These are phyloP conservation scores for Spiraea crenata DNA, from an alignment of 331 rosid genomes.

Conservation along the genomic window DNA sequence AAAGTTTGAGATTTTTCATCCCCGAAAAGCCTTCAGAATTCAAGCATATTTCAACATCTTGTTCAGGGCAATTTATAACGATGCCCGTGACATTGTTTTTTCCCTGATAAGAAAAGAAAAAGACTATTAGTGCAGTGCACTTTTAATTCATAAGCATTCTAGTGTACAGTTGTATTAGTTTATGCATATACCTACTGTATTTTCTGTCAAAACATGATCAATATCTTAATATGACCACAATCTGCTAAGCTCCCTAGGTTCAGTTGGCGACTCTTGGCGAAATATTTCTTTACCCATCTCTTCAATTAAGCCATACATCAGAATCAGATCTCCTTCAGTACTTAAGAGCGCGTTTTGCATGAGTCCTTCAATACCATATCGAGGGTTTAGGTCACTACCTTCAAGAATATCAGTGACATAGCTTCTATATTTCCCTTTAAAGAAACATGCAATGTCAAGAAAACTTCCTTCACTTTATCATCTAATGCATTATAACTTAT, in stretches of 20 bases:
- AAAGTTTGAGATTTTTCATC: slow-evolving; percentile 11
- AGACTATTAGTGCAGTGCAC: no score
- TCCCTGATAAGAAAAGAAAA: not conserved
- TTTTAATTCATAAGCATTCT: no score
- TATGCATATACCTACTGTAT: not conserved
- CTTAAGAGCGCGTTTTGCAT: no score
- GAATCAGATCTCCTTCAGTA: no score
- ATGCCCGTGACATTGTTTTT: not conserved
- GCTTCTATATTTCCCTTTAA: no score
- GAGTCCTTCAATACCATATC: no score
- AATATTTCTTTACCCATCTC: slow-evolving; percentile 18
- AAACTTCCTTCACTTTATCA: no score
- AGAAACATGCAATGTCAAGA: no score
- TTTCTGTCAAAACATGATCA: not conserved
- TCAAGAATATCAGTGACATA: no score
- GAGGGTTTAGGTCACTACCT: no score
- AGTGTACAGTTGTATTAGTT: no score
- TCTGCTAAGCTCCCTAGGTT: not conserved
- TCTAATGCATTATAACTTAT: not conserved
- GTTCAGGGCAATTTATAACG: not conserved
- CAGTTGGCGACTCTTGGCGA: not conserved
- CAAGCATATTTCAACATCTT: not conserved
- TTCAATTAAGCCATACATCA: slow-evolving; percentile 25
- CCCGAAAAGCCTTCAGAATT: not conserved
- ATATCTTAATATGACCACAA: not conserved